Percentiles rank a stretch among this genome's conserved stretches.
Evolutionary conservation across 148 eudicot genomes (phyloP).

Genomic region (Dianthus caryophyllus): DNA sequence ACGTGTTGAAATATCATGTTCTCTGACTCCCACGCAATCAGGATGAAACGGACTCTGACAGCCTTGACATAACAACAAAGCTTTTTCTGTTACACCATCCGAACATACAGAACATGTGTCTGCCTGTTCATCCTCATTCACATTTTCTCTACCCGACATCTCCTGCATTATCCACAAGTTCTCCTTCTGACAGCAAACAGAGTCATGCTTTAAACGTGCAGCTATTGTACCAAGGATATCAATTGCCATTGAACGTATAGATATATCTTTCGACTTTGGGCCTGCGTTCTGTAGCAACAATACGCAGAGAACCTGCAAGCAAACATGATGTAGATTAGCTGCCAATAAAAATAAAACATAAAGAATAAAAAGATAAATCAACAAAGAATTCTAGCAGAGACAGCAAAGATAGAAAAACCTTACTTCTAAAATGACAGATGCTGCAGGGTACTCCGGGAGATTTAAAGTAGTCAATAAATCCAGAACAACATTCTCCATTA

Average conservation of each 20-base stretch:
- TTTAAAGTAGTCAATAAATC: slow-evolving; percentile 80
- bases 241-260: slow-evolving; percentile 83
- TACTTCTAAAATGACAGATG: slow-evolving; percentile 88
- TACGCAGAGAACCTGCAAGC: slow-evolving; percentile 92
- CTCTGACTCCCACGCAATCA: slow-evolving; percentile 74
- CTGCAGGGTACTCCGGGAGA: slow-evolving; percentile 94
- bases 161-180: slow-evolving; percentile 74
- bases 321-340: slow-evolving; percentile 20
- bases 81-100: slow-evolving; percentile 49
- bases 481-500: slow-evolving; percentile 78
- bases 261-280: slow-evolving; percentile 77
- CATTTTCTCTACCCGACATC: slow-evolving; percentile 33
- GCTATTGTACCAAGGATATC: slow-evolving; percentile 94
- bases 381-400: not conserved
- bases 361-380: not conserved
- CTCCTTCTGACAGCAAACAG: slow-evolving; percentile 55
- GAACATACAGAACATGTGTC: slow-evolving; percentile 67
- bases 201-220: slow-evolving; percentile 85
- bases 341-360: slow-evolving; percentile 6
- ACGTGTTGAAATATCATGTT: slow-evolving; percentile 50
- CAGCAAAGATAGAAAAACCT: slow-evolving; percentile 7
- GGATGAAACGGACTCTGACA: slow-evolving; percentile 79
- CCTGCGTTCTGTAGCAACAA: slow-evolving; percentile 97
- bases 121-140: slow-evolving; percentile 32
- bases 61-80: slow-evolving; percentile 64